Evolutionary conservation across 495 filamentous ascomycete species (phyloP).

Genomic region (Talaromyces trachyspermus): DNA sequence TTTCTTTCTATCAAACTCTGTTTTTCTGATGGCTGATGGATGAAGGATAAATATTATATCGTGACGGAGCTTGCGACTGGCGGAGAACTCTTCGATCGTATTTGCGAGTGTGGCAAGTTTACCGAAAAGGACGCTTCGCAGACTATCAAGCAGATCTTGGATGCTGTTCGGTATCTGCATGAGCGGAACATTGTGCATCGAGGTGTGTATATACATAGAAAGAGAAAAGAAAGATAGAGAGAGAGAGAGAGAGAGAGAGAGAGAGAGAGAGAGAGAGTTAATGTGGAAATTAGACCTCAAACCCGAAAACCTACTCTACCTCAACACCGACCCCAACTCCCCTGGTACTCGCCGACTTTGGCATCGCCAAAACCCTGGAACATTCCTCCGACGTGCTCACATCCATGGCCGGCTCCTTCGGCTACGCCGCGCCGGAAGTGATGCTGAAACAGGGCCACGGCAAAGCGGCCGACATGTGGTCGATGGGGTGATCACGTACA

Average conservation of each 20-base stretch:
- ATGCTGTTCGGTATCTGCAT: slow-evolving; percentile 92
- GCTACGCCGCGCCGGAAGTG: slow-evolving; percentile 95
- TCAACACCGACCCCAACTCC: slow-evolving; percentile 68
- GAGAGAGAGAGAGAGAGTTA: no score
- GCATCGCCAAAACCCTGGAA: slow-evolving; percentile 98
- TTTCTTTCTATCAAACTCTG: background rate
- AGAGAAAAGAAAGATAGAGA: no score
- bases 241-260: no score
- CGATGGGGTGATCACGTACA: slow-evolving; percentile 98
- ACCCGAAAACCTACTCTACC: slow-evolving; percentile 95
- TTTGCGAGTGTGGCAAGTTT: slow-evolving; percentile 97
- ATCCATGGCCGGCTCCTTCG: slow-evolving; percentile 98
- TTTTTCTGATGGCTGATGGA: slow-evolving; percentile 1
- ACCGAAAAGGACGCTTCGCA: slow-evolving; percentile 98
- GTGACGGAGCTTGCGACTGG: slow-evolving; percentile 95
- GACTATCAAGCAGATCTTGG: slow-evolving; percentile 91
- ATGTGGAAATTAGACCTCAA: slow-evolving; percentile 96
- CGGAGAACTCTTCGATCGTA: slow-evolving; percentile 95
- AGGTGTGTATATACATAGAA: slow-evolving; percentile 65
- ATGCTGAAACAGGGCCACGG: slow-evolving; percentile 98
- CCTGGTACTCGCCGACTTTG: slow-evolving; percentile 93
- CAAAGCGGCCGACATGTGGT: slow-evolving; percentile 99
- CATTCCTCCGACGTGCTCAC: slow-evolving; percentile 83
- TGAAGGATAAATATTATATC: slow-evolving; percentile 98
- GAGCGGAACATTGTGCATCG: slow-evolving; percentile 92